Conservation (phyloP, 2,329 filamentous ascomycete species). For the Aspergillus puulaauensis region DNA sequence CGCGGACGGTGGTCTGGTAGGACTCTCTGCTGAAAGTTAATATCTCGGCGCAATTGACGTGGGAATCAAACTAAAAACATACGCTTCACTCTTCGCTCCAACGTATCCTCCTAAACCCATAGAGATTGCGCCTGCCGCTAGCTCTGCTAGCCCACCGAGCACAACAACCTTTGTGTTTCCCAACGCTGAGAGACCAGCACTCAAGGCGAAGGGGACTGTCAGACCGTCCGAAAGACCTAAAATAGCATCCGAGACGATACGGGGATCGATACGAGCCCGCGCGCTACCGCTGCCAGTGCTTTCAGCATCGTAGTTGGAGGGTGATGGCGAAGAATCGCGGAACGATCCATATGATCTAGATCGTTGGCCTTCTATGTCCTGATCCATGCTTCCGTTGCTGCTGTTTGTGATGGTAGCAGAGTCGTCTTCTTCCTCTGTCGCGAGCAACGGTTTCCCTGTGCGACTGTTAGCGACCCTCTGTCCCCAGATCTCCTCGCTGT, state of each 20-base stretch:
- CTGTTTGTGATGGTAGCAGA: constrained; percentile 17
- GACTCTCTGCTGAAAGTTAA: constrained; percentile 35
- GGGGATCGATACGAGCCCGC: constrained; percentile 40
- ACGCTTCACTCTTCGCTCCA: constrained; percentile 54
- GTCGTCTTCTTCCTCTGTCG: constrained; percentile 18
- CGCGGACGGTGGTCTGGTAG: constrained; percentile 46
- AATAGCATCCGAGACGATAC: constrained; percentile 60
- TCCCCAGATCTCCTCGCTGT: neutral
- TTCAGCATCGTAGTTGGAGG: constrained; percentile 21
- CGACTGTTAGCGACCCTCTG: constrained; percentile 1
- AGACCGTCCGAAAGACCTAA: constrained; percentile 76
- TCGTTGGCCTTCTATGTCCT: constrained; percentile 35
- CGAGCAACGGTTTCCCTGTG: constrained; percentile 34
- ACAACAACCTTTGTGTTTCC: constrained; percentile 68
- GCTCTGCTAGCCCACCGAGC: constrained; percentile 71
- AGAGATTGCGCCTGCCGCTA: constrained; percentile 72
- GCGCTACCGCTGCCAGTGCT: constrained; percentile 22
- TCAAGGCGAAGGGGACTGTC: constrained; percentile 76
- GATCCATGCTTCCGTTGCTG: constrained; percentile 21
- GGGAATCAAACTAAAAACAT: constrained; percentile 22
- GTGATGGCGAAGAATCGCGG: constrained; percentile 21
- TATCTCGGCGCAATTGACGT: neutral
- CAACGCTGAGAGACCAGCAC: constrained; percentile 64
- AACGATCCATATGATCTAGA: constrained; percentile 37
- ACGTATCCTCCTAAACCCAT: constrained; percentile 80